Evolutionary conservation across 1,284 basidiomycete genomes (phyloP).

Genomic region (Dichomitus squalens): DNA sequence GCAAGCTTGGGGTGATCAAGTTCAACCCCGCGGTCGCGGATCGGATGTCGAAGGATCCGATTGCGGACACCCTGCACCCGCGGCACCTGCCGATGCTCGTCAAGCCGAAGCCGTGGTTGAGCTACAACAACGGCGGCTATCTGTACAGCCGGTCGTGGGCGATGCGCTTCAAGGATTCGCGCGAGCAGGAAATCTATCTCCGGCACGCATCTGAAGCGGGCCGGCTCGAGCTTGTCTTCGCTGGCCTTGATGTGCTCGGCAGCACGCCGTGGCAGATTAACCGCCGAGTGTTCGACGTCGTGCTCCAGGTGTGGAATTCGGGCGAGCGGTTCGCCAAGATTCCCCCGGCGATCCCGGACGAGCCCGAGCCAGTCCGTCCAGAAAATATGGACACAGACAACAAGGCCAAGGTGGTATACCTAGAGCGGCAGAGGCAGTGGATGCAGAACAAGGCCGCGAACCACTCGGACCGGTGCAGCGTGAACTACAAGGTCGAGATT

Average conservation of each 20-base stretch:
- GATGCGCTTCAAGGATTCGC: slow-evolving; percentile 93
- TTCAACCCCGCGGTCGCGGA: slow-evolving; percentile 84
- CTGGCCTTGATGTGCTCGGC: slow-evolving; percentile 89
- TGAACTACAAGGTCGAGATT: slow-evolving; percentile 98
- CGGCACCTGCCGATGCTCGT: slow-evolving; percentile 97
- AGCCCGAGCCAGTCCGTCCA: slow-evolving; percentile 67
- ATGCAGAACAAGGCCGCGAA: slow-evolving; percentile 73
- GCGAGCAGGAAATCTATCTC: slow-evolving; percentile 87
- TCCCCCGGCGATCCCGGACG: slow-evolving; percentile 66
- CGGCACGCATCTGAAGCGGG: slow-evolving; percentile 75
- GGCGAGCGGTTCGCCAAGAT: slow-evolving; percentile 78
- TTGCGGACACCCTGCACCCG: slow-evolving; percentile 85
- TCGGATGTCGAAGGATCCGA: slow-evolving; percentile 76
- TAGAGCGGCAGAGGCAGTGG: slow-evolving; percentile 62
- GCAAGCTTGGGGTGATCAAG: slow-evolving; percentile 89
- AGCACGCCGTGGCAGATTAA: slow-evolving; percentile 94
- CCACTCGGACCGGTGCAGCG: slow-evolving; percentile 90
- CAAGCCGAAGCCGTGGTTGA: slow-evolving; percentile 87
- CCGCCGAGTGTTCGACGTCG: slow-evolving; percentile 71
- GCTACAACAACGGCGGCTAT: slow-evolving; percentile 80
- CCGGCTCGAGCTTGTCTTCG: slow-evolving; percentile 85
- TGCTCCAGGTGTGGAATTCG: slow-evolving; percentile 83
- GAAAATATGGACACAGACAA: slow-evolving; percentile 69
- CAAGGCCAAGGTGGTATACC: slow-evolving; percentile 61
- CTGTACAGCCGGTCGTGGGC: slow-evolving; percentile 39